Conservation (phyloP, 2,329 filamentous ascomycete species). For the Fusarium tupiense region DNA sequence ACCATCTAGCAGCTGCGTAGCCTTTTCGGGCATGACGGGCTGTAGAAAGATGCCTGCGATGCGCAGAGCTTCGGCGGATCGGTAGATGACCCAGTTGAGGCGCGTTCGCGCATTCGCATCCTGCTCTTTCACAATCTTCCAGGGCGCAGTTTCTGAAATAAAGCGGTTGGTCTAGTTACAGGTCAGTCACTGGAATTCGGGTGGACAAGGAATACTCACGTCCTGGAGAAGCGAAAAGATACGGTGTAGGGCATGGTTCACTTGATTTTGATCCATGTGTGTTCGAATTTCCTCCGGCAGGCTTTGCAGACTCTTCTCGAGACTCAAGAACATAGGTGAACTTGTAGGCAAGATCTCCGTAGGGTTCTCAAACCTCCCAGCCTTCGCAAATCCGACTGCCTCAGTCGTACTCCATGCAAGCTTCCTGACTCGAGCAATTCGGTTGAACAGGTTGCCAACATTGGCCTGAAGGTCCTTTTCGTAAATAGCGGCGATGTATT, state of each 20-base stretch:
- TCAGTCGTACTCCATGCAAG: conserved; percentile 70
- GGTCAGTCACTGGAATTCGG: conserved; percentile 11
- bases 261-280: conserved; percentile 71
- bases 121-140: conserved; percentile 63
- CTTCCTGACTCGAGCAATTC: conserved; percentile 73
- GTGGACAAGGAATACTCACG: conserved; percentile 50
- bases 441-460: conserved; percentile 81
- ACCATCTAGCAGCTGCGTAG: conserved; percentile 76
- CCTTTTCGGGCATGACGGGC: conserved; percentile 88
- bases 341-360: background rate
- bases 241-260: conserved; percentile 70
- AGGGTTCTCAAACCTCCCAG: conserved; percentile 39
- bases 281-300: conserved; percentile 50
- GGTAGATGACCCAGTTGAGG: conserved; percentile 72
- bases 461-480: conserved; percentile 80
- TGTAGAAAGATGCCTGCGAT: conserved; percentile 86
- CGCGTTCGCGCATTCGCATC: conserved; percentile 49
- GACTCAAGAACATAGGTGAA: conserved; percentile 39
- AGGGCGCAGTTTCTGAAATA: conserved; percentile 73
- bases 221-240: conserved; percentile 71
- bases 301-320: conserved; percentile 39
- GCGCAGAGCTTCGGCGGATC: conserved; percentile 79
- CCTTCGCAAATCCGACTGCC: conserved; percentile 56
- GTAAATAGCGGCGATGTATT: conserved; percentile 77
- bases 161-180: conserved; percentile 51